Percentiles rank a stretch among this genome's conserved stretches.
Evolutionary conservation across 192 early-diverging fungal genomes (phyloP).

Genomic region (Backusella sp.): DNA sequence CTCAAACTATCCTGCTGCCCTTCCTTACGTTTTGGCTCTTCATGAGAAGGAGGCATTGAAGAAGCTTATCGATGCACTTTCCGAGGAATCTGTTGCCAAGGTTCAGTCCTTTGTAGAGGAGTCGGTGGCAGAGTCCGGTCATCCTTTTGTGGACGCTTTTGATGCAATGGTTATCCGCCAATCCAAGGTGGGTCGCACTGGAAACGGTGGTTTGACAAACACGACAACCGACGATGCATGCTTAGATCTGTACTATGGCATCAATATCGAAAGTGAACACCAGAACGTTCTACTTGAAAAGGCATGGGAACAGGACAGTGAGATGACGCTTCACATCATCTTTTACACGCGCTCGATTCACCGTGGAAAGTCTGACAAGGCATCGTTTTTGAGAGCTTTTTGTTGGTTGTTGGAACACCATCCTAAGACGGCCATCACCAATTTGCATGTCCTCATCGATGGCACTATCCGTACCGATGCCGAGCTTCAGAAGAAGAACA

Average conservation of each 20-base stretch:
- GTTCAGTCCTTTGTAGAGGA: neutral
- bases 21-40: constrained; percentile 22
- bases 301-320: constrained; percentile 26
- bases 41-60: constrained; percentile 9
- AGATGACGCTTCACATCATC: constrained; percentile 35
- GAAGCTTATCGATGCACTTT: constrained; percentile 2
- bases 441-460: constrained; percentile 33
- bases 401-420: constrained; percentile 38
- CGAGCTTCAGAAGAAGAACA: neutral
- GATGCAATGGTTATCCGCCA: neutral
- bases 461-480: constrained; percentile 10
- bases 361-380: constrained; percentile 35
- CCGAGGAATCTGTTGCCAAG: neutral
- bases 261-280: constrained; percentile 6
- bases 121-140: neutral
- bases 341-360: constrained; percentile 40
- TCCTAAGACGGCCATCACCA: constrained; percentile 36
- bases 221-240: constrained; percentile 25
- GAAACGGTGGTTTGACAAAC: constrained; percentile 34
- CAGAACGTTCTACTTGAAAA: neutral
- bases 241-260: constrained; percentile 37
- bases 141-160: constrained; percentile 13
- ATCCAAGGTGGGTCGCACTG: constrained; percentile 22
- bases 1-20: constrained; percentile 16
- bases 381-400: constrained; percentile 30